A percentile compares a stretch with the other conserved stretches of the same genome.
These are phyloP conservation scores for Umbelopsis sp. DNA, from an alignment of 371 early-diverging fungal genomes.

Conservation along the genomic window DNA sequence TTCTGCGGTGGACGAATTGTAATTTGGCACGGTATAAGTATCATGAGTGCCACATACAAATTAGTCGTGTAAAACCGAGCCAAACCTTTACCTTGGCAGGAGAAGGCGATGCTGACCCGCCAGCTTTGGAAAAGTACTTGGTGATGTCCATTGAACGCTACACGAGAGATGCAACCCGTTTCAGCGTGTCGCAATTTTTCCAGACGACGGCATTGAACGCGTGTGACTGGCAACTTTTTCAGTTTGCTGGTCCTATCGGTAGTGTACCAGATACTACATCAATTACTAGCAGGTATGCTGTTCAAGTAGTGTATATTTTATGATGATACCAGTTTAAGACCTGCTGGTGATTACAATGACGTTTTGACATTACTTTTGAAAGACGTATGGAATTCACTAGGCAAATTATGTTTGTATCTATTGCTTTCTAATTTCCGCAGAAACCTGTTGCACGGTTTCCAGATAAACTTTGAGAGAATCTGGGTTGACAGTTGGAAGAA, in stretches of 20 bases:
- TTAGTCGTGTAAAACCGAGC: not conserved
- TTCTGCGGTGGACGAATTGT: not conserved
- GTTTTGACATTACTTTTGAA: not conserved
- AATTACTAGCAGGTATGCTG: too few relatives aligned
- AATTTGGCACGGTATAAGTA: not conserved
- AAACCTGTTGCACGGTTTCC: constrained; percentile 66
- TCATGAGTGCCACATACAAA: not conserved
- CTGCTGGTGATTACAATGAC: constrained; percentile 1
- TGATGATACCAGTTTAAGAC: not conserved
- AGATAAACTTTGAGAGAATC: constrained; percentile 74
- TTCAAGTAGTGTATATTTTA: not conserved
- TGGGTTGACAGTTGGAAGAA: constrained; percentile 78
- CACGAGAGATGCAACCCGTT: not conserved
- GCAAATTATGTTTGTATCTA: not conserved
- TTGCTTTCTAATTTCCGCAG: constrained; percentile 48
- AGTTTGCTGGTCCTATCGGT: too few relatives aligned
- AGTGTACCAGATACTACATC: too few relatives aligned
- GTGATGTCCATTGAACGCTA: constrained; percentile 12
- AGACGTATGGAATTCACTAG: not conserved
- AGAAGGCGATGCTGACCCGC: not conserved
- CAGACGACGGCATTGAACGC: not conserved
- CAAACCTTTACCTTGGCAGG: not conserved
- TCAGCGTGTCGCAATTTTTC: not conserved
- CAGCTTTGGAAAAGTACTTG: constrained; percentile 13
- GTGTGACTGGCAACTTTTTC: not conserved